Evolutionary conservation across 805 yeast genomes (phyloP), one percentile per base, ranked within the genome.

Genomic region (Suhomyces sp.): DNA sequence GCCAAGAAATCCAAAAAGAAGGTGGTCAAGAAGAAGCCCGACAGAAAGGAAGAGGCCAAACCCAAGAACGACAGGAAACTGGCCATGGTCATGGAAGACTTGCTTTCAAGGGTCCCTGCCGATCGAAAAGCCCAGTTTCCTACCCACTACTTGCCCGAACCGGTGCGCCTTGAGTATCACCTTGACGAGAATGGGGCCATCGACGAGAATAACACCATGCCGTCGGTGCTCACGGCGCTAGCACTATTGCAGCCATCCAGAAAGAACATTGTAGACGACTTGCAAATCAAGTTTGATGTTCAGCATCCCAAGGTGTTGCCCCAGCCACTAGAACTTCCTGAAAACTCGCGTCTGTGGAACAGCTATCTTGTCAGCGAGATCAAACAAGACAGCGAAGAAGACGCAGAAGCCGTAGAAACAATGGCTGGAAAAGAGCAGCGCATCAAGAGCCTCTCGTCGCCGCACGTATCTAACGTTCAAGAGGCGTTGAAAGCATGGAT

Each of bases 401-500:
- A 47, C 26, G 40, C n/a, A 10, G 38, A 45, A 15, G 5, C 5
- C 5, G 4, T 7, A n/a, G 40, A 41, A 1, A 45, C 29, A 5
- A 23, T 24, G 6, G 26, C 9, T 5, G 51, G 12, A 19, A 41
- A 38, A 17, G 26, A 27, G 8, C n/a, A 48, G 12, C 60, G 63
- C 19, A 54, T 58, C 19, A 44, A 54, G 17, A 17, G 54, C 9
- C 57, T 65, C 36, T 19, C 50, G 6, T 46, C 51, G 1, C 29
- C 45, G 8, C 44, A 59, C 12, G 47, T 70, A 2, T 36, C 46
- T 4, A 35, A 63, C 6, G 56, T 71, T 3, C 76, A 70, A 48
- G 81, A 80, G 48, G 78, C 86, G 0, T 64, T 90, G 23, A 92
- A 88, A 60, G 66, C 80, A 3, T 90, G 96, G 96, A 73, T 82